Base-by-base conservation (phyloP, 2,329 filamentous ascomycete genomes). In the Mycocentrospora acerina region DNA sequence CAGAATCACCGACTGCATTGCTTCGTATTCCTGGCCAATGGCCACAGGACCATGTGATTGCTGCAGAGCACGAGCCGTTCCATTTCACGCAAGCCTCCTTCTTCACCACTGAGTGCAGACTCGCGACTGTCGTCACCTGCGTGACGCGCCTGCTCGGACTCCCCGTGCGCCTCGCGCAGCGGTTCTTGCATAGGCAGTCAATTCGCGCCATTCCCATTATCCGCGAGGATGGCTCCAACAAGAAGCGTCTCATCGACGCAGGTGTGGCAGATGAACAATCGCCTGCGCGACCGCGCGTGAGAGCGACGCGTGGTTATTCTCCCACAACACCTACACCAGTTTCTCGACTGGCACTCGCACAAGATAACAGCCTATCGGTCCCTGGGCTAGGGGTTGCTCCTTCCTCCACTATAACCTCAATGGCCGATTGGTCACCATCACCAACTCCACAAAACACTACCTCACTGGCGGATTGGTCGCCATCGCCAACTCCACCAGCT, bases 241-340 rank as follows among this genome's bases (percentile, higher is more conserved):
- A 65, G 53, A 58, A 55, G 47, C 58, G 60, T 29, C 48, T 64
- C 18, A 24, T 64, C 22, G 57, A 62, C 25, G 53, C 47, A 6
- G 57, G 56, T 8, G 33, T 42, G n/a, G 39, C 25, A 10, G 44
- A 41, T 31, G 46, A 49, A 24, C 45, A 40, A 8, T 16, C 51
- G 14, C 48, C 46, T 2, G 51, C 44, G 14, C 46, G 38, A 22
- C 19, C 19, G 19, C 19, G 19, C 19, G 19, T 9, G 19, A 22
- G 19, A 22, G 19, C 9, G 19, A 22, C 19, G 19, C 19, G 19
- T 22, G 5, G 19, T 9, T 13, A 33, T 29, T 12, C 30, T 24
- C 17, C n/a, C 15, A n/a, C 37, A 19, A 24, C 16, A 14, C 17
- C 22, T 6, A 13, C 11, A 16, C 26, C 9, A 6, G 7, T 15